Percentiles rank a stretch among this genome's conserved stretches.
Evolutionary conservation across 2,329 filamentous ascomycete genomes (phyloP).

Genomic region (Fusarium setosum): DNA sequence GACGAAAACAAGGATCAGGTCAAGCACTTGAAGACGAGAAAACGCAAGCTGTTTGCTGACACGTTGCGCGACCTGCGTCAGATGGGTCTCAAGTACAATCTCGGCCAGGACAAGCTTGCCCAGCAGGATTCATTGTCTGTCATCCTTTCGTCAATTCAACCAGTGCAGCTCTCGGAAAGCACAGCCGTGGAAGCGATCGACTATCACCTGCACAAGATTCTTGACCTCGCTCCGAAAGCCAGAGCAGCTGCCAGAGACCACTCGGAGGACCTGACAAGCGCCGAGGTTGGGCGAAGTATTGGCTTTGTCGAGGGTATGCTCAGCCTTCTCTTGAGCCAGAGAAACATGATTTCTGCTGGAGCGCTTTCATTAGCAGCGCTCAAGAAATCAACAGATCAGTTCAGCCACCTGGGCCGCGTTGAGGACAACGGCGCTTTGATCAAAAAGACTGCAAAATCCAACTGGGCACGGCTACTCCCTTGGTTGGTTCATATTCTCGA

Average conservation of each 20-base stretch:
- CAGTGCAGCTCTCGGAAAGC: slow-evolving; percentile 49
- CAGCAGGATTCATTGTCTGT: slow-evolving; percentile 78
- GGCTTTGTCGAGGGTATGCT: slow-evolving; percentile 91
- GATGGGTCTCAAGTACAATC: slow-evolving; percentile 91
- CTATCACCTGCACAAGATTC: slow-evolving; percentile 81
- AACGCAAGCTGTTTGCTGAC: slow-evolving; percentile 90
- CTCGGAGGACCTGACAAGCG: slow-evolving; percentile 84
- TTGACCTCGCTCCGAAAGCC: slow-evolving; percentile 78
- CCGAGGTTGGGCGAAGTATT: slow-evolving; percentile 82
- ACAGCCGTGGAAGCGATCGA: slow-evolving; percentile 59
- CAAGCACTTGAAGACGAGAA: slow-evolving; percentile 90
- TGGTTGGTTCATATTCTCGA: slow-evolving; percentile 80
- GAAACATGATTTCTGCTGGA: slow-evolving; percentile 58
- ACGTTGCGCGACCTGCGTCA: slow-evolving; percentile 83
- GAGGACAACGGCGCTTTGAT: slow-evolving; percentile 37
- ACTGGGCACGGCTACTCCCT: slow-evolving; percentile 44
- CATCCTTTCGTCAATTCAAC: slow-evolving; percentile 71
- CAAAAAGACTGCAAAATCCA: slow-evolving; percentile 25
- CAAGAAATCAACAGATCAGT: slow-evolving; percentile 49
- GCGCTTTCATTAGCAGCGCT: slow-evolving; percentile 54
- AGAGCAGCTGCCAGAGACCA: slow-evolving; percentile 77
- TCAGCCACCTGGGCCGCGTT: slow-evolving; percentile 50
- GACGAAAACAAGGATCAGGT: slow-evolving; percentile 88
- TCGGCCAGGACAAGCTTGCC: slow-evolving; percentile 77
- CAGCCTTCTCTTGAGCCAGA: slow-evolving; percentile 71